Conservation (phyloP, 495 filamentous ascomycete species). For the Neurospora tetraspora region DNA sequence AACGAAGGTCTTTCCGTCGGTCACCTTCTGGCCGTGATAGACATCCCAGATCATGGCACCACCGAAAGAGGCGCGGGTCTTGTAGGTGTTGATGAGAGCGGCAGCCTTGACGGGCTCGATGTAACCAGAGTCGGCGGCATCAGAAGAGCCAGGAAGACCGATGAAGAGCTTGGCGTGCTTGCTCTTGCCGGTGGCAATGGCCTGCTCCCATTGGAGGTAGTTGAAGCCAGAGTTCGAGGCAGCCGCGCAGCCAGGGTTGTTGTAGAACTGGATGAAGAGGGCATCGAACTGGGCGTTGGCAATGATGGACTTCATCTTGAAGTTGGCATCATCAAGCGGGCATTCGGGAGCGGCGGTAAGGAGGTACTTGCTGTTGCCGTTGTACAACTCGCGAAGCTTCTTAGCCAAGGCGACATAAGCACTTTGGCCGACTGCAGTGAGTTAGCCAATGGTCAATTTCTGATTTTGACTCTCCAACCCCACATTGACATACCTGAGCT, state of each 20-base stretch:
- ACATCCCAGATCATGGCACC: conserved; percentile 36
- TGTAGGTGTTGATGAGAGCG: conserved; percentile 22
- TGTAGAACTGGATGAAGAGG: conserved; percentile 66
- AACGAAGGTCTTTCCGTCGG: conserved; percentile 19
- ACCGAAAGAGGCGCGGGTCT: conserved; percentile 25
- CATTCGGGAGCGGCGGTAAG: conserved; percentile 61
- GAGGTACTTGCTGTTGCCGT: conserved; percentile 28
- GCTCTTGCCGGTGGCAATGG: conserved; percentile 44
- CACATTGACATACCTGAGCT: not conserved
- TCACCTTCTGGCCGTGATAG: conserved; percentile 14
- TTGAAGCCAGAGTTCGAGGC: conserved; percentile 40
- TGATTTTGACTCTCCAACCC: not conserved
- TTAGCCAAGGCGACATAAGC: conserved; percentile 38
- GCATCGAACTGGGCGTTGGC: conserved; percentile 45
- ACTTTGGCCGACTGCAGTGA: conserved; percentile 10
- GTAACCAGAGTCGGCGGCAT: conserved; percentile 21
- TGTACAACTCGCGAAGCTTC: conserved; percentile 40
- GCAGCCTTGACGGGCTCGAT: conserved; percentile 12
- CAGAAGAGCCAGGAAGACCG: conserved; percentile 50
- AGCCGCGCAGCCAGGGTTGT: conserved; percentile 52
- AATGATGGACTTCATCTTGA: conserved; percentile 45
- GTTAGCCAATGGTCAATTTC: not conserved
- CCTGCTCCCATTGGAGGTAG: conserved; percentile 51
- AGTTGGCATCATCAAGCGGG: conserved; percentile 40
- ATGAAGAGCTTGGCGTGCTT: conserved; percentile 50